These are phyloP conservation scores for Pythium folliculosum DNA, from an alignment of 352 stramenopile species.

Conservation along the genomic window DNA sequence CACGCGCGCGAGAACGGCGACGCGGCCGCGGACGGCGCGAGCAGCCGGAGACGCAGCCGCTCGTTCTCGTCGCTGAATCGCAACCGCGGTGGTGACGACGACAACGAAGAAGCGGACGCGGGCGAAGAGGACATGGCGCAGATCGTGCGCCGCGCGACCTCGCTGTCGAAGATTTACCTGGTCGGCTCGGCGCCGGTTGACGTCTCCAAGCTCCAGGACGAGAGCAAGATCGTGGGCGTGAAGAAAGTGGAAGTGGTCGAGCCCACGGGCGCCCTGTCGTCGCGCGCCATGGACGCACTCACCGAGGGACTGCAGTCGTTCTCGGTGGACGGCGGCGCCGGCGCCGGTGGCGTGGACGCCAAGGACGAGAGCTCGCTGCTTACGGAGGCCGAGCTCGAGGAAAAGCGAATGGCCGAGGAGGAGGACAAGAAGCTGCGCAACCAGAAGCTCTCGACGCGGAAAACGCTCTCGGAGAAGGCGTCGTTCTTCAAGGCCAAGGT, in stretches of 20 bases:
- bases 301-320: slow-evolving; percentile 71
- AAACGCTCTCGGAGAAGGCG: slow-evolving; percentile 59
- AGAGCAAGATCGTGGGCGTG: slow-evolving; percentile 72
- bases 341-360: slow-evolving; percentile 1
- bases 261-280: slow-evolving; percentile 71
- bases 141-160: slow-evolving; percentile 67
- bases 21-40: neutral
- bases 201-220: slow-evolving; percentile 74
- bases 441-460: slow-evolving; percentile 67
- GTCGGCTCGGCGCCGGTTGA: slow-evolving; percentile 81
- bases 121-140: slow-evolving; percentile 42
- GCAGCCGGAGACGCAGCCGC: slow-evolving; percentile 54
- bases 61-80: slow-evolving; percentile 63
- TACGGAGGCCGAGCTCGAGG: slow-evolving; percentile 79
- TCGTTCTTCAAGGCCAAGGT: slow-evolving; percentile 83
- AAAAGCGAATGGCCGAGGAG: slow-evolving; percentile 89
- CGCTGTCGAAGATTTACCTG: slow-evolving; percentile 84
- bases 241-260: slow-evolving; percentile 80
- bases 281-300: slow-evolving; percentile 75
- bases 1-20: slow-evolving; percentile 14
- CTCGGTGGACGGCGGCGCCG: slow-evolving; percentile 45
- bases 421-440: slow-evolving; percentile 82
- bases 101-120: slow-evolving; percentile 17
- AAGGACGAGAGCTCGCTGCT: slow-evolving; percentile 44
- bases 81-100: slow-evolving; percentile 12